phyloP scores from a whole-genome alignment of 768 basidiomycete genomes.

The Hysterangium stoloniferum region DNA sequence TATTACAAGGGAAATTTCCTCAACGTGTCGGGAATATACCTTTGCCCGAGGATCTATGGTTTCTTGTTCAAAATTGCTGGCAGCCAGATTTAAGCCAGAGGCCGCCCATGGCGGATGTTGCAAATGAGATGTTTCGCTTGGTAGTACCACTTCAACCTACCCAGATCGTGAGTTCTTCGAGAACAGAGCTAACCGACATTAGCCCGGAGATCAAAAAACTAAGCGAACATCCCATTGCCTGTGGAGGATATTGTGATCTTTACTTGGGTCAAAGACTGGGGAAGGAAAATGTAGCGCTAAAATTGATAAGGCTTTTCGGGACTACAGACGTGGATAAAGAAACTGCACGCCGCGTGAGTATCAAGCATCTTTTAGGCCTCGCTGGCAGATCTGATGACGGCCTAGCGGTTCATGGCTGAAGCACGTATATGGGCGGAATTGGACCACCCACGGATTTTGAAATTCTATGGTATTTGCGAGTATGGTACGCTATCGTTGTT shows the following conservation, averaged over 20 bases:
- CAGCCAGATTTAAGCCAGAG: conserved; percentile 26
- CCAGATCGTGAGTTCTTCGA: not conserved
- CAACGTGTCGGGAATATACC: not conserved
- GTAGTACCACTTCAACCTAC: not conserved
- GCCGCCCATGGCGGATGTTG: conserved; percentile 34
- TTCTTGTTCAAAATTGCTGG: conserved; percentile 38
- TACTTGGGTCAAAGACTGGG: conserved; percentile 13
- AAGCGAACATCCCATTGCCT: conserved; percentile 11
- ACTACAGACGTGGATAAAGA: conserved; percentile 4
- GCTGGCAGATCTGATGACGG: too few species aligned
- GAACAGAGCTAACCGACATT: conserved; percentile 6
- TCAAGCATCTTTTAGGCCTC: not conserved
- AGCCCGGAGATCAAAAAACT: conserved; percentile 13
- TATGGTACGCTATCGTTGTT: conserved; percentile 11
- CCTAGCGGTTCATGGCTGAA: conserved; percentile 11
- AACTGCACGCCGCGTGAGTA: conserved; percentile 3
- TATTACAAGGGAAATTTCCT: not conserved
- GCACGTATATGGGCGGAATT: conserved; percentile 11
- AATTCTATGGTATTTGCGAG: conserved; percentile 15
- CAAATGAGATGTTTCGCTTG: not conserved
- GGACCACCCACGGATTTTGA: conserved; percentile 12
- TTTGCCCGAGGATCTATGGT: conserved; percentile 40
- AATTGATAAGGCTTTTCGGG: conserved; percentile 11
- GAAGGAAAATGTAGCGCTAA: conserved; percentile 12
- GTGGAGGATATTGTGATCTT: conserved; percentile 14